These are phyloP conservation scores for Yamadazyma triangularis DNA, from an alignment of 1,139 yeast species.

Conservation along the genomic window DNA sequence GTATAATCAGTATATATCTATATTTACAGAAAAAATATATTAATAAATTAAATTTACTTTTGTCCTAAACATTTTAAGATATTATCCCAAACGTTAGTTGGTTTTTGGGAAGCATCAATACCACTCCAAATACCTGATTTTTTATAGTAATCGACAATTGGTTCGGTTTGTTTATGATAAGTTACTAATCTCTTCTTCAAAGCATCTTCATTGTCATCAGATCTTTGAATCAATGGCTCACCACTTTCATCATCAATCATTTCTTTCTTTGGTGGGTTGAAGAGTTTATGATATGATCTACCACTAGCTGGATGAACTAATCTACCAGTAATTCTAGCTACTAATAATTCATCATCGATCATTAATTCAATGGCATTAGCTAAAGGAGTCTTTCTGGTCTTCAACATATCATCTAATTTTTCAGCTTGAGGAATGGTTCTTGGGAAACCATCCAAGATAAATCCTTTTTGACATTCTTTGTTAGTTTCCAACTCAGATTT, in stretches of 20 bases:
- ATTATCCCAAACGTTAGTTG: constrained; percentile 84
- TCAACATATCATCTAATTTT: constrained; percentile 88
- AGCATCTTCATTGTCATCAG: constrained; percentile 97
- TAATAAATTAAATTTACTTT: no score
- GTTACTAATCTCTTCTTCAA: constrained; percentile 90
- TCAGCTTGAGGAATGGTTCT: constrained; percentile 99
- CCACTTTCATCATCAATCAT: constrained; percentile 96
- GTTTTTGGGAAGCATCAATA: constrained; percentile 93
- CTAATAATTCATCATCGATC: constrained; percentile 94
- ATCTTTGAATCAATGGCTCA: constrained; percentile 95
- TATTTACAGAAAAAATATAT: constrained; percentile 4
- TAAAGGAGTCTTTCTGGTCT: constrained; percentile 76
- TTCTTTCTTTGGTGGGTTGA: constrained; percentile 95
- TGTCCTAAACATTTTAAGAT: constrained; percentile 80
- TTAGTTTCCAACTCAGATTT: constrained; percentile 82
- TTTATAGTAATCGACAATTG: constrained; percentile 94
- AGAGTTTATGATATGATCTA: constrained; percentile 95
- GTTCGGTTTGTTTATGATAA: constrained; percentile 97
- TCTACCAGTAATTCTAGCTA: constrained; percentile 97
- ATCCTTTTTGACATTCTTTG: constrained; percentile 83
- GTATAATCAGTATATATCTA: constrained; percentile 1
- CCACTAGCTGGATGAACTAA: constrained; percentile 97
- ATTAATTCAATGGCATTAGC: constrained; percentile 91
- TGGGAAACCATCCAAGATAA: constrained; percentile 98
- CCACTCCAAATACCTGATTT: constrained; percentile 94